A percentile compares a stretch with the other conserved stretches of the same genome.
Evolutionary conservation across 2,329 filamentous ascomycete species (phyloP).

Genomic region (Sarocladium strictum): DNA sequence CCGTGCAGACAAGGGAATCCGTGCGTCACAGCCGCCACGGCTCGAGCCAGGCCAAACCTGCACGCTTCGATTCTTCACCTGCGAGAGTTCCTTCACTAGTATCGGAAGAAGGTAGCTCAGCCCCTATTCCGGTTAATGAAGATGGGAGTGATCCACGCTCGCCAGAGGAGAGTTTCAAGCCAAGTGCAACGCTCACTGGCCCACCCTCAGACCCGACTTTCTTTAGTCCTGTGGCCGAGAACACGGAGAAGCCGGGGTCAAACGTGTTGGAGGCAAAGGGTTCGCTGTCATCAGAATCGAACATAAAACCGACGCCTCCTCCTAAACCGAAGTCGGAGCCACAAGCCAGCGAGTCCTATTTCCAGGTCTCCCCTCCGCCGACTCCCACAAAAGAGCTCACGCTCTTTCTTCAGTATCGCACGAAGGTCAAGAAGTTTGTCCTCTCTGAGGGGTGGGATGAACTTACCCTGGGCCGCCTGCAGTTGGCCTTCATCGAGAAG

Average conservation of each 20-base stretch:
- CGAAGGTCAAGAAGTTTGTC: slow-evolving; percentile 93
- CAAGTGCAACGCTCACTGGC: slow-evolving; percentile 54
- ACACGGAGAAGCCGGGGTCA: slow-evolving; percentile 8
- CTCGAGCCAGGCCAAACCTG: slow-evolving; percentile 37
- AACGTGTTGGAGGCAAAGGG: background rate
- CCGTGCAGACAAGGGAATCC: slow-evolving; percentile 50
- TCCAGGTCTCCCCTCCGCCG: slow-evolving; percentile 58
- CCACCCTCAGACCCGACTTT: slow-evolving; percentile 42
- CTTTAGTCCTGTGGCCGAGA: slow-evolving; percentile 19
- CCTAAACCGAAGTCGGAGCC: slow-evolving; percentile 31
- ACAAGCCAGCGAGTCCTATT: slow-evolving; percentile 36
- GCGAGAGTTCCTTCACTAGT: slow-evolving; percentile 54
- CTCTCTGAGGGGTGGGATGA: slow-evolving; percentile 78
- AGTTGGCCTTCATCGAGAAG: slow-evolving; percentile 97
- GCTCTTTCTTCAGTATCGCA: slow-evolving; percentile 92
- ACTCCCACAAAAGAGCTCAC: slow-evolving; percentile 78
- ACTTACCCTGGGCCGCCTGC: slow-evolving; percentile 78
- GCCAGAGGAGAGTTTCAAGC: slow-evolving; percentile 57
- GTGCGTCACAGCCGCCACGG: slow-evolving; percentile 43
- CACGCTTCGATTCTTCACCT: slow-evolving; percentile 51
- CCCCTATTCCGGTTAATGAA: background rate
- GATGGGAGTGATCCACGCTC: slow-evolving; percentile 15
- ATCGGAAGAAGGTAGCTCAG: slow-evolving; percentile 49
- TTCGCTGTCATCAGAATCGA: background rate
- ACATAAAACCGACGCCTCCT: slow-evolving; percentile 1